phyloP scores from a whole-genome alignment of 2,329 filamentous ascomycete genomes.

The Cercospora sesami region DNA sequence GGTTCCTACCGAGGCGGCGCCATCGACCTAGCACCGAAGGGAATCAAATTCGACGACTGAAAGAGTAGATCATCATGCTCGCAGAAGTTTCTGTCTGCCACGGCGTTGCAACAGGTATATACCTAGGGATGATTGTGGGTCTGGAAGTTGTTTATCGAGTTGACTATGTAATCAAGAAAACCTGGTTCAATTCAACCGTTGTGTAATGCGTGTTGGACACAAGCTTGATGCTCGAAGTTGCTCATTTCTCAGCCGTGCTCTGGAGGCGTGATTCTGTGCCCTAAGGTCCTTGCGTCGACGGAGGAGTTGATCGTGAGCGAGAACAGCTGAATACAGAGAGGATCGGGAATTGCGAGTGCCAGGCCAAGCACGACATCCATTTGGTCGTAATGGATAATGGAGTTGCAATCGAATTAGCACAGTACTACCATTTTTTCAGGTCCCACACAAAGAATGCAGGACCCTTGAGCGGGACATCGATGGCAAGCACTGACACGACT shows the following conservation, averaged over 20 bases:
- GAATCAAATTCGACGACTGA: slow-evolving; percentile 91
- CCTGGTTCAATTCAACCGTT: not conserved
- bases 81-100: not conserved
- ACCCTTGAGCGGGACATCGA: not conserved
- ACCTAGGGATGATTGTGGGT: not conserved
- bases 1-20: slow-evolving; percentile 86
- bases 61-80: not conserved
- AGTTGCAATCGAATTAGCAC: not conserved
- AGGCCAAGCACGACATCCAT: not conserved
- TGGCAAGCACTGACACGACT: not conserved
- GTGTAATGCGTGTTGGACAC: not conserved
- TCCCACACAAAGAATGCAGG: not conserved
- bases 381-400: not conserved
- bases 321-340: not conserved
- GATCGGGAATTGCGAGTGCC: not conserved
- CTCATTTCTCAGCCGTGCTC: not conserved
- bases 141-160: not conserved
- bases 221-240: not conserved
- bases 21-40: slow-evolving; percentile 82
- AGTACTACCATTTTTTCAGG: not conserved
- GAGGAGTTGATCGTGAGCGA: not conserved
- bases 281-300: not conserved
- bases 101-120: not conserved
- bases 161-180: not conserved
- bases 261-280: not conserved